Percentiles rank a stretch among this genome's conserved stretches.
These are phyloP conservation scores for Colletotrichum sp. DNA, from an alignment of 2,329 filamentous ascomycete species.

Conservation along the genomic window DNA sequence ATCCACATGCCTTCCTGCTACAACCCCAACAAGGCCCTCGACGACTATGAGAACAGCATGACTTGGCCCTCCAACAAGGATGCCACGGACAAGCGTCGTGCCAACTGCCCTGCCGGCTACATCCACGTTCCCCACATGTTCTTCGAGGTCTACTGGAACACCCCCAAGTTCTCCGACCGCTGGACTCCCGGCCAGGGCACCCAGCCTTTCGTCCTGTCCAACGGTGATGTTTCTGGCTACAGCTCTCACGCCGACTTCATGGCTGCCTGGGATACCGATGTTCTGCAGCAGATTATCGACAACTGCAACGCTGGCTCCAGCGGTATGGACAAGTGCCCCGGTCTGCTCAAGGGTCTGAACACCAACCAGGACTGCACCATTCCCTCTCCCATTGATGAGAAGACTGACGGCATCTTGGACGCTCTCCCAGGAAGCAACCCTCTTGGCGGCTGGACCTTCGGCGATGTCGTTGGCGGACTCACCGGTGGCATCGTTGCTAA, in stretches of 20 bases:
- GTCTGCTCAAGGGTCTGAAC: conserved; percentile 59
- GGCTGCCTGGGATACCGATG: conserved; percentile 70
- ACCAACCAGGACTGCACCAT: conserved; percentile 55
- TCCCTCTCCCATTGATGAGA: conserved; percentile 48
- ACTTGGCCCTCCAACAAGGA: conserved; percentile 57
- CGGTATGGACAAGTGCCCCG: conserved; percentile 67
- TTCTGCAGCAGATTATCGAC: conserved; percentile 70
- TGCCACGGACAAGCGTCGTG: conserved; percentile 48
- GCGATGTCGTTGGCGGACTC: background rate
- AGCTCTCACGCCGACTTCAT: conserved; percentile 75
- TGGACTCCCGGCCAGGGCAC: conserved; percentile 58
- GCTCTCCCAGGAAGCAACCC: conserved; percentile 61
- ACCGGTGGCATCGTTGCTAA: conserved; percentile 2
- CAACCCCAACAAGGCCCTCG: conserved; percentile 64
- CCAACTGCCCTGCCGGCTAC: conserved; percentile 59
- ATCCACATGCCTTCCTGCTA: conserved; percentile 78
- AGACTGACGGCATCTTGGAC: conserved; percentile 45
- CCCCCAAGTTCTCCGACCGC: conserved; percentile 52
- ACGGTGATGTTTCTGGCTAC: conserved; percentile 73
- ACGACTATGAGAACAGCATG: conserved; percentile 69
- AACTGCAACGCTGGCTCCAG: conserved; percentile 64
- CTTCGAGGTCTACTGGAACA: conserved; percentile 66
- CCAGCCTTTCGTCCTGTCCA: conserved; percentile 71
- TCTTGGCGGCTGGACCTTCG: conserved; percentile 53
- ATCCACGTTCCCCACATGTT: conserved; percentile 62